These are phyloP conservation scores for Colletotrichum sansevieriae DNA, from an alignment of 2,329 filamentous ascomycete genomes.

Conservation along the genomic window DNA sequence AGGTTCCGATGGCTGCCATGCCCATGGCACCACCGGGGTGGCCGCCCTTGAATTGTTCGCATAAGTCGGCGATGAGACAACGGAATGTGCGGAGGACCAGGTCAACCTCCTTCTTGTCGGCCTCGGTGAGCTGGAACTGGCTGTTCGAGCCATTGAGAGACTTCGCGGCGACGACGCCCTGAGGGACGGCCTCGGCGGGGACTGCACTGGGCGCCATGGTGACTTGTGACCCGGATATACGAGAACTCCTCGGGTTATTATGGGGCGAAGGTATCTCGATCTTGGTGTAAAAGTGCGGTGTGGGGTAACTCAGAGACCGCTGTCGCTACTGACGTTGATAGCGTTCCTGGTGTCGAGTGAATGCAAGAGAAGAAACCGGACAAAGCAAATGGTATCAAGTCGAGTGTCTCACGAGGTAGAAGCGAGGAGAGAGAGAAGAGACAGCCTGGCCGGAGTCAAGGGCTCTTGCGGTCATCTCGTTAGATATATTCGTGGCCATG, in stretches of 20 bases:
- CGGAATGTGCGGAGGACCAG: slow-evolving; percentile 70
- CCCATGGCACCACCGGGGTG: slow-evolving; percentile 74
- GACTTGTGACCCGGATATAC: background rate
- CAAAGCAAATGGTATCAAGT: slow-evolving; percentile 11
- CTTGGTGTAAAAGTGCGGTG: slow-evolving; percentile 11
- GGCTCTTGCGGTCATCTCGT: slow-evolving; percentile 7
- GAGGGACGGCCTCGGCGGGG: slow-evolving; percentile 23
- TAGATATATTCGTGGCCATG: slow-evolving; percentile 32
- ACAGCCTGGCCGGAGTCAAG: background rate
- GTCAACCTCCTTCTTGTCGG: slow-evolving; percentile 39
- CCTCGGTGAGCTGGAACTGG: slow-evolving; percentile 31
- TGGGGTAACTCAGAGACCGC: slow-evolving; percentile 5
- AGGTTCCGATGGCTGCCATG: slow-evolving; percentile 72
- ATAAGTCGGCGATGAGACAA: slow-evolving; percentile 75
- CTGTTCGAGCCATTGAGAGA: slow-evolving; percentile 26
- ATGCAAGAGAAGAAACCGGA: background rate
- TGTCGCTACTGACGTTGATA: background rate
- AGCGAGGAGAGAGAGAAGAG: background rate
- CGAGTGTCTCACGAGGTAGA: background rate
- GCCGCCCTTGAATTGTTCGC: slow-evolving; percentile 77
- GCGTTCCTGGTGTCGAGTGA: background rate
- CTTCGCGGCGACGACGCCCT: slow-evolving; percentile 30
- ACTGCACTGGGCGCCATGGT: slow-evolving; percentile 42
- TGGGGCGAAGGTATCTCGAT: slow-evolving; percentile 15
- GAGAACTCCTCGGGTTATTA: background rate